Evolutionary conservation across 2,329 filamentous ascomycete genomes (phyloP), one percentile per base, ranked within the genome.

Genomic region (Penicillium sp.): DNA sequence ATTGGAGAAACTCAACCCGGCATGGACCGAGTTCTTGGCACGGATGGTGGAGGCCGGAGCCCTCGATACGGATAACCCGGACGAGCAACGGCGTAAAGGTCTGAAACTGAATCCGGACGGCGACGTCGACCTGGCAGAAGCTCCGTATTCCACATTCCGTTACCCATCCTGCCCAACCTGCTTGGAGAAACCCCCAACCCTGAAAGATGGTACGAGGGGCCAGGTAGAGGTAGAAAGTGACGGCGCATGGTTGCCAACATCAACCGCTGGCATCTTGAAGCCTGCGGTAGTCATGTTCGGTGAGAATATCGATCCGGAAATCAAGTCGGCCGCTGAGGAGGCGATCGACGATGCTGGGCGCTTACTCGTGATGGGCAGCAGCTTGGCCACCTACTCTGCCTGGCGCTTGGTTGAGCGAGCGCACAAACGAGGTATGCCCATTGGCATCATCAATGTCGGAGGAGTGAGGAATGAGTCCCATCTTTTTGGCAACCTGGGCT

Each of bases 231-330:
- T 86, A 10, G 91, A 96, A 60, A 58, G 63, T 1, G 89, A 96
- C 43, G 91, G 91, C 0, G 91, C 89, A 0, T 94, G 85, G 87
- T 70, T 75, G 31, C 58, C 76, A 5, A 71, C 72, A 0, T 84
- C 81, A 56, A 82, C 78, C 2, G 87, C 82, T 0, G 93, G 91
- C 2, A 81, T 97, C 29, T 68, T 98, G 45, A 97, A 97, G 64
- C 93, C 93, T 3, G 87, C 87, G 0, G 90, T 98, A 2, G 84
- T 90, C 59, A 96, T 97, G 89, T 97, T 97, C 66, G 93, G 93
- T 13, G 93, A 97, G 69, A 90, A 82, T 49, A 95, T 97, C 40
- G 74, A 80, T 0, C 68, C 71, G 1, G 61, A 70, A 1, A 83
- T 90, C 28, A 96, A 94, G 66, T 67, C 73, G 1, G 82, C 82